Base-by-base conservation (phyloP, 768 basidiomycete genomes). In the Hypholoma fasciculare region DNA sequence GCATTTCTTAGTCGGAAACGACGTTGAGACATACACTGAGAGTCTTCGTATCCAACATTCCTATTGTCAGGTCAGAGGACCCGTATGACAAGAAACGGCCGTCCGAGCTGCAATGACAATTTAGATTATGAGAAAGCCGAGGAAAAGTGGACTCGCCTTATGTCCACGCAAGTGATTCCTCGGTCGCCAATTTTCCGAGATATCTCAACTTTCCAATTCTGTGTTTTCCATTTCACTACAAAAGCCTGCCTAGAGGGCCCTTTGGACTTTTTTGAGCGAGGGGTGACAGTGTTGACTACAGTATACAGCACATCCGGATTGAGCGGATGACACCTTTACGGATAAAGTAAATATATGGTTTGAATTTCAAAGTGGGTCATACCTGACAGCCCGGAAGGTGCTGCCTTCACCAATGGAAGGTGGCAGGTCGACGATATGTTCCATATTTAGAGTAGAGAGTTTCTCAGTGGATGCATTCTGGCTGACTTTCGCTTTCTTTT, bases 11-110 rank as follows among this genome's bases (percentile, higher is more conserved):
- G 30, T 26, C 38, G 19, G 61, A 46, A 52, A 53, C 17, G 44
- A 49, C 44, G 23, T 16, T 11, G 52, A 23, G 12, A 50, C 88
- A 66, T 70, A 98, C 97, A 54, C 82, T 79, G 20, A 98, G 73
- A 2, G 86, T 92, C 53, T 75, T 76, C 3, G 93, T 80, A 69
- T 98, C 95, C 49, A 98, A 70, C 48, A 98, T 77, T 9, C 94
- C 89, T 57, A 98, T 84, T 42, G 87, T 87, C 26, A 89, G 79
- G 72, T 98, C 94, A 4, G 94, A 94, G 12, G 87, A 88, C 3
- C 95, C 96, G 66, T 86, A 94, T 1, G 90, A 94, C 13, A 98
- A 74, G 38, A 91, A 77, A 59, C 82, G 87, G 1, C 97, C 96
- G 69, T 96, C 85, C 46, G 82, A 74, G 65, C 95, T 98, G 62